These are phyloP conservation scores for Russula vinacea DNA, from an alignment of 768 basidiomycete genomes.

Conservation along the genomic window DNA sequence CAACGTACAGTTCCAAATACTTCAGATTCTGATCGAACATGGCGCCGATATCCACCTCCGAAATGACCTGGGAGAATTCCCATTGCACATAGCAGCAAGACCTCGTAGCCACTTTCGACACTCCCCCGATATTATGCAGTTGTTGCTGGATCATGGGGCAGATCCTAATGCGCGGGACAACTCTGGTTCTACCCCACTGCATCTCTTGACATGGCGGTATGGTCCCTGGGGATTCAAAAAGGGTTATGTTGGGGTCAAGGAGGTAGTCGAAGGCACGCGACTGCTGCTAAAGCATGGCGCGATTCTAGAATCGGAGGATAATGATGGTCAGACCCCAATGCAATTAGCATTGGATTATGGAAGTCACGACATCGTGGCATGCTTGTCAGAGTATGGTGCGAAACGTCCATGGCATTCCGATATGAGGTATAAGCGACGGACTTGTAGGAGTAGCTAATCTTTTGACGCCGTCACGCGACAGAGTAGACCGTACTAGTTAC, in stretches of 20 bases:
- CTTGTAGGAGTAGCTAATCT: too few species aligned
- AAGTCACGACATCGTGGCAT: neutral
- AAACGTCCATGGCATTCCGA: too few species aligned
- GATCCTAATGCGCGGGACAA: neutral
- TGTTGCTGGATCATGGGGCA: neutral
- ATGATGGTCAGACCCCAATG: conserved; percentile 1
- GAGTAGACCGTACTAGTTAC: too few species aligned
- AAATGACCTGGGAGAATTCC: neutral
- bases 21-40: neutral
- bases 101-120: too few species aligned
- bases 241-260: too few species aligned
- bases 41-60: neutral
- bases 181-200: neutral
- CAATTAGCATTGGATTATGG: neutral
- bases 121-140: neutral
- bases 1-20: neutral
- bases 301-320: neutral
- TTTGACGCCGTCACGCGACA: too few species aligned
- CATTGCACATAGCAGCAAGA: neutral
- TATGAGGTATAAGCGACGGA: too few species aligned
- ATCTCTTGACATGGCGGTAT: neutral
- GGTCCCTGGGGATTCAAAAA: too few species aligned
- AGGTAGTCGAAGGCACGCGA: neutral
- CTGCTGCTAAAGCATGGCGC: conserved; percentile 5
- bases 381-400: neutral